These are phyloP conservation scores for Euphrasia arctica DNA, from an alignment of 305 asterid species.

Conservation along the genomic window DNA sequence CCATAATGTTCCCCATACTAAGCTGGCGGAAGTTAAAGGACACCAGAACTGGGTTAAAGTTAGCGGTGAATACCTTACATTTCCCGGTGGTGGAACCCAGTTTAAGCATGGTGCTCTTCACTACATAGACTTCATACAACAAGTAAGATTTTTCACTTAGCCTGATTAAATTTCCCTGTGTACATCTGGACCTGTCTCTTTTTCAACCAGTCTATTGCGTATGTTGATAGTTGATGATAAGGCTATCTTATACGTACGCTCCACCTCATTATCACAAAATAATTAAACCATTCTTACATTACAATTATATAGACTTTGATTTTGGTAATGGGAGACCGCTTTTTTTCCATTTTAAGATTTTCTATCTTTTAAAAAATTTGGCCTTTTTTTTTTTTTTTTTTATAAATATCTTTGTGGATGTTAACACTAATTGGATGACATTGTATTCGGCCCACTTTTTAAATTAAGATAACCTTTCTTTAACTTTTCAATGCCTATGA, in stretches of 20 bases:
- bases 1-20: slow-evolving; percentile 81
- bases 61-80: slow-evolving; percentile 82
- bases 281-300: slow-evolving; percentile 7
- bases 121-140: slow-evolving; percentile 86
- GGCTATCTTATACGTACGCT: not conserved
- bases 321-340: slow-evolving; percentile 4
- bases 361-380: not conserved
- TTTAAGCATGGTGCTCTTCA: slow-evolving; percentile 96
- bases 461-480: not conserved
- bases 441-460: slow-evolving; percentile 5
- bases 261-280: slow-evolving; percentile 14
- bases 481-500: not conserved
- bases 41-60: slow-evolving; percentile 95
- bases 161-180: not conserved
- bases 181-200: not conserved
- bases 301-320: not conserved
- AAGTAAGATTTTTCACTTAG: slow-evolving; percentile 39
- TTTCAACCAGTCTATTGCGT: not conserved
- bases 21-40: slow-evolving; percentile 78
- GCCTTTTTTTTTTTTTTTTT: slow-evolving; percentile 7
- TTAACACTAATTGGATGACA: not conserved
- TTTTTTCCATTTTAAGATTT: not conserved
- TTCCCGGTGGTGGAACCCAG: slow-evolving; percentile 99
- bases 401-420: slow-evolving; percentile 15
- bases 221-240: not conserved